Evolutionary conservation across 441 rosid genomes (phyloP), one percentile per base, ranked within the genome.

Genomic region (Raphanus hybrid): DNA sequence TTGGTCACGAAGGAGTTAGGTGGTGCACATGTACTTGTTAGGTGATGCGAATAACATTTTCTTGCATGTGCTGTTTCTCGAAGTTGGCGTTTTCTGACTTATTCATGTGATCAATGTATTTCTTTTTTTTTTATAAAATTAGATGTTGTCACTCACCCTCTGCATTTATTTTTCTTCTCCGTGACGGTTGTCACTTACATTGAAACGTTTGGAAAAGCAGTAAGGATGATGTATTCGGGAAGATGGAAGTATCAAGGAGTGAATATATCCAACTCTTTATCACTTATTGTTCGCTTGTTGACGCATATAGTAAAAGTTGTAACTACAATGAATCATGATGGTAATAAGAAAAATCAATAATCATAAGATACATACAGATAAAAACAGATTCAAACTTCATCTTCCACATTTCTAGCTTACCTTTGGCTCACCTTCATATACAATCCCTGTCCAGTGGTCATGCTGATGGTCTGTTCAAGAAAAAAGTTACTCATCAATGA

Each of bases 371-470:
- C 26, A 23, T 5, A 59, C 62, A 52, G 11, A 5, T 75, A 15
- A 32, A 61, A 48, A 68, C 35, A 68, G 37, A 63, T 37, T 54
- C 18, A 3, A 63, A 34, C 57, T 72, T 60, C 48, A 72, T 48
- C 64, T 50, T 37, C 37, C 0, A 61, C 62, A 64, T 39, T 64
- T 32, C 43, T 43, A 4, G 5, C 20, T 75, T 57, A 72, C 69
- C 84, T 72, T 73, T 70, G 83, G 77, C 89, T 85, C 70, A 92
- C 85, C 77, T 80, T 90, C 96, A 94, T 92, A 88, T 87, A 89
- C 87, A 92, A 82, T 59, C 98, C 97, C 97, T 94, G 91, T 87
- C 97, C 97, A 1, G 98, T 92, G 7, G 98, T 92, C 98, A 94
- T 94, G 81, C 82, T 82, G 58, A 94, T 91, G 69, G 85, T 89